Conservation (phyloP, 768 basidiomycete genomes). For the Krasilnikovozyma curviuscula region DNA sequence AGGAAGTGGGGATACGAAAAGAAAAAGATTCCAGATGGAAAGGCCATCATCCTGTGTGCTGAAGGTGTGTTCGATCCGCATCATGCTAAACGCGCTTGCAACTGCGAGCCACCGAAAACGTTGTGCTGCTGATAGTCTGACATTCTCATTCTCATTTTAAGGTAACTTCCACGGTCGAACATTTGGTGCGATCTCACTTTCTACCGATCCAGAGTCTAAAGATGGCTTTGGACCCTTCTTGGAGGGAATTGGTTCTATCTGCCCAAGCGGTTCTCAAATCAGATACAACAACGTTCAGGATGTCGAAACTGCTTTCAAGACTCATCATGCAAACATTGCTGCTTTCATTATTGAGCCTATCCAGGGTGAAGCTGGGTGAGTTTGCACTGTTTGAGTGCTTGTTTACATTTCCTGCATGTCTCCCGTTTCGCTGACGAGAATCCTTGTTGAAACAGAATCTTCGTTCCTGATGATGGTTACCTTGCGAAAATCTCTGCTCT, state of each 20-base stretch:
- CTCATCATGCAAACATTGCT: constrained; percentile 63
- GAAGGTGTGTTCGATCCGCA: constrained; percentile 27
- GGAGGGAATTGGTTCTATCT: constrained; percentile 61
- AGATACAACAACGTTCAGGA: constrained; percentile 69
- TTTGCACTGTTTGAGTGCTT: constrained; percentile 7
- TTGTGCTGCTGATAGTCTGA: too few species aligned
- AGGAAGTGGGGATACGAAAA: constrained; percentile 89
- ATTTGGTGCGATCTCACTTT: constrained; percentile 79
- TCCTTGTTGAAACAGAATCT: constrained; percentile 38
- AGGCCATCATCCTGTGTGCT: constrained; percentile 68
- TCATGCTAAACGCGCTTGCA: too few species aligned
- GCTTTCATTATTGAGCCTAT: constrained; percentile 95
- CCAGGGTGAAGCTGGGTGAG: constrained; percentile 94
- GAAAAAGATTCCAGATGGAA: constrained; percentile 60
- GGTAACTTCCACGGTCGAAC: constrained; percentile 93
- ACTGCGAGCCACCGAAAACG: too few species aligned
- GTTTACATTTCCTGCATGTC: not conserved
- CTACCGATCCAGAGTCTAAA: constrained; percentile 79
- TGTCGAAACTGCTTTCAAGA: constrained; percentile 56
- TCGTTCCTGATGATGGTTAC: constrained; percentile 79
- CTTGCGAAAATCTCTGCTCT: constrained; percentile 53
- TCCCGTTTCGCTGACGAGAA: not conserved
- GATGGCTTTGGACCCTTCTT: constrained; percentile 82
- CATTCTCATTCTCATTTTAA: too few species aligned
- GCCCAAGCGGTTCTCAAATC: constrained; percentile 37